These are phyloP conservation scores for Leucaena leucocephala DNA, from an alignment of 306 rosid species.

Conservation along the genomic window DNA sequence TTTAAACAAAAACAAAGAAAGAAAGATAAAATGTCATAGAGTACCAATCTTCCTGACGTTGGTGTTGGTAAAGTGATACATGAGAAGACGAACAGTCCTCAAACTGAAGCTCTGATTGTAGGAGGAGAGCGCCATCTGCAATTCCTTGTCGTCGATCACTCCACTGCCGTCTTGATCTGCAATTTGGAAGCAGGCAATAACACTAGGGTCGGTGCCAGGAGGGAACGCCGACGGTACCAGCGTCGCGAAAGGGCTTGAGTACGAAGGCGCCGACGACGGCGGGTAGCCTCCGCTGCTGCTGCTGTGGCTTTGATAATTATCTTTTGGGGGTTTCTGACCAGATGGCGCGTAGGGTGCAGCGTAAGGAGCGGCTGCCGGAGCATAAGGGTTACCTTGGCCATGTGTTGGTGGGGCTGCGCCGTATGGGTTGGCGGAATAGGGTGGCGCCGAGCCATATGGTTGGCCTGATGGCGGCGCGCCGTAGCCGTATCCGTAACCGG, in stretches of 20 bases:
- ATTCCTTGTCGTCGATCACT: constrained; percentile 78
- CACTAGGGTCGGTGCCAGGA: constrained; percentile 86
- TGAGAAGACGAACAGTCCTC: constrained; percentile 94
- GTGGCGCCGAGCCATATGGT: neutral
- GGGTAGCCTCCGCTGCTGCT: constrained; percentile 45
- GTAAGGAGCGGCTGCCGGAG: neutral
- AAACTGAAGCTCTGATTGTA: constrained; percentile 83
- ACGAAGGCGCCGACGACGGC: constrained; percentile 37
- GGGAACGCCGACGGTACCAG: constrained; percentile 87
- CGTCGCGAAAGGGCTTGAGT: constrained; percentile 61
- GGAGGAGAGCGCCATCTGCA: constrained; percentile 94
- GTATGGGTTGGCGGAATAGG: constrained; percentile 14
- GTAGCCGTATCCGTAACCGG: neutral
- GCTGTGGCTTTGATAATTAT: neutral
- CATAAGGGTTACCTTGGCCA: constrained; percentile 11
- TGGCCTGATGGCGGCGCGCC: constrained; percentile 13
- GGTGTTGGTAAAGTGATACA: constrained; percentile 86
- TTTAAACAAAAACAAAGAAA: too few species aligned
- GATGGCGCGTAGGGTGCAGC: constrained; percentile 10
- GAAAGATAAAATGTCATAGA: neutral
- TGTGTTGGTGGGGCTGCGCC: neutral
- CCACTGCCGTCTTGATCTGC: constrained; percentile 97
- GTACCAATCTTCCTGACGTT: constrained; percentile 81
- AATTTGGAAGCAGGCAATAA: constrained; percentile 77
- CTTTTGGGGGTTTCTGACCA: constrained; percentile 12